These are phyloP conservation scores for Alternaria triticina DNA, from an alignment of 2,329 filamentous ascomycete genomes.

Conservation along the genomic window DNA sequence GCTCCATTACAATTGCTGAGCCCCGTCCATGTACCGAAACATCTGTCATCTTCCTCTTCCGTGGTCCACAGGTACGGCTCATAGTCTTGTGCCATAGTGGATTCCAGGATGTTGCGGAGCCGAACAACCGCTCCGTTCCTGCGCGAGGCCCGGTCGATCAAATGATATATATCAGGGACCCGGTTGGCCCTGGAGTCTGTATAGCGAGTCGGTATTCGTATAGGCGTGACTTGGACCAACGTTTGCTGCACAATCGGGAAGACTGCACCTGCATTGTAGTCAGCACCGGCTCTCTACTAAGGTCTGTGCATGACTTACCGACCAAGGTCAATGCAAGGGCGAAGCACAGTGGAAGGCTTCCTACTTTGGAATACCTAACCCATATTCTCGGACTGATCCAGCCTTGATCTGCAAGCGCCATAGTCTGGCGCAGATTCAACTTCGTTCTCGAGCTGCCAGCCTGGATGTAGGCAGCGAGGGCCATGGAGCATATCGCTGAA, in stretches of 20 bases:
- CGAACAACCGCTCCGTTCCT: no score
- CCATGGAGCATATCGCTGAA: not conserved
- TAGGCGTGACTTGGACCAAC: not conserved
- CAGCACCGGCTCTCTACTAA: not conserved
- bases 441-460: not conserved
- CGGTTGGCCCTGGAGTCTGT: not conserved
- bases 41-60: no score
- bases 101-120: not conserved
- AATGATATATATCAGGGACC: not conserved
- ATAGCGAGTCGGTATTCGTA: not conserved
- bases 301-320: not conserved
- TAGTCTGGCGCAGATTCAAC: not conserved
- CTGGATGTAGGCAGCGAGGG: not conserved
- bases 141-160: no score
- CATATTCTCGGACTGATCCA: not conserved
- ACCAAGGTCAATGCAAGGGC: not conserved
- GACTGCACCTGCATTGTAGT: not conserved
- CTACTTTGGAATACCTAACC: not conserved
- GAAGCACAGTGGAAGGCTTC: not conserved
- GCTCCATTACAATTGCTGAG: no score
- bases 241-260: not conserved
- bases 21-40: no score
- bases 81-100: no score
- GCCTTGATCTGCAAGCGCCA: slow-evolving; percentile 2
- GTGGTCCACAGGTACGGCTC: not conserved